Evolutionary conservation across 169 alveolate species (phyloP).

Genomic region (Pseudocohnilembus persalinus): DNA sequence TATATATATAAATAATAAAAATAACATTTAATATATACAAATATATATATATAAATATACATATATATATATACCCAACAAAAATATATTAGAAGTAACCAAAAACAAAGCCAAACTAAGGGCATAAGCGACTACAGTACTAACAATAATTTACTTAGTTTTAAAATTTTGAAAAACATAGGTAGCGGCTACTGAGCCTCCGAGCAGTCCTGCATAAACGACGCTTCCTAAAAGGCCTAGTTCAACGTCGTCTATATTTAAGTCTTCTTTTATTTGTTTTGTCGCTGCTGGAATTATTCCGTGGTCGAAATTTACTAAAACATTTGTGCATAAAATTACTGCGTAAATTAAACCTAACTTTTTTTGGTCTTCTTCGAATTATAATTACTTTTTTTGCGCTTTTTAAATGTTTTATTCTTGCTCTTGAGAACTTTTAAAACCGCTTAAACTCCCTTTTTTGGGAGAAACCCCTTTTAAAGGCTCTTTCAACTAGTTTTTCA

Average conservation of each 20-base stretch:
- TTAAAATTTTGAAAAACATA: constrained; percentile 39
- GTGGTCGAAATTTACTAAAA: constrained; percentile 69
- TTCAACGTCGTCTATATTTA: constrained; percentile 55
- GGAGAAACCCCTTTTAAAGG: no score
- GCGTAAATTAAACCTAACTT: not conserved
- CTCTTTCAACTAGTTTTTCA: no score
- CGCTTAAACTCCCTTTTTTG: no score
- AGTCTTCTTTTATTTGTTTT: constrained; percentile 53
- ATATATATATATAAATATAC: no score
- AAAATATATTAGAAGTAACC: constrained; percentile 7
- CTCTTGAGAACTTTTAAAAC: no score
- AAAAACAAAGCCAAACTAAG: constrained; percentile 43
- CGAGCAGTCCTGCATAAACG: constrained; percentile 71
- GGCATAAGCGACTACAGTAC: constrained; percentile 30
- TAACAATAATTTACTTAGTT: constrained; percentile 48
- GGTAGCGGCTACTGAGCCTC: constrained; percentile 64
- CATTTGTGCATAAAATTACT: constrained; percentile 27
- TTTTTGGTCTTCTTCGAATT: no score
- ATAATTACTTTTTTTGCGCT: no score
- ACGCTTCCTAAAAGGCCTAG: constrained; percentile 80
- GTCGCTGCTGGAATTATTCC: constrained; percentile 77
- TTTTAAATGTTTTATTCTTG: no score
- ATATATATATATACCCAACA: not conserved
- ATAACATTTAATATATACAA: no score
- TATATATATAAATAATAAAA: no score